Evolutionary conservation across 495 filamentous ascomycete species (phyloP).

Genomic region (Polyplosphaeria fusca): DNA sequence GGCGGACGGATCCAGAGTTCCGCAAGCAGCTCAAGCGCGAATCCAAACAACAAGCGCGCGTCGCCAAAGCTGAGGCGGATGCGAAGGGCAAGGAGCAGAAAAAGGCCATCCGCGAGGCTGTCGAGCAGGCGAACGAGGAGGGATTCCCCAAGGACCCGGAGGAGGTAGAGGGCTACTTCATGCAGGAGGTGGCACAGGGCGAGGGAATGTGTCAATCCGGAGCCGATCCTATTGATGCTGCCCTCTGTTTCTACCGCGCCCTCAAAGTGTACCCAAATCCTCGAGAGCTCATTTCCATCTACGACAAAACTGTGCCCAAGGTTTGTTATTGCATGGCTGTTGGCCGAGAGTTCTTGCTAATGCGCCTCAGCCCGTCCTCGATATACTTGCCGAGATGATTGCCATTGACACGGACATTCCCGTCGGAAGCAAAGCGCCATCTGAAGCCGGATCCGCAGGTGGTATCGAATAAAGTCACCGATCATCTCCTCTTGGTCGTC

Average conservation of each 20-base stretch:
- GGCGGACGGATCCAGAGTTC: conserved; percentile 83
- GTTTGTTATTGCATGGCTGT: conserved; percentile 44
- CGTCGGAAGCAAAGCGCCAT: conserved; percentile 45
- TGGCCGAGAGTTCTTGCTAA: conserved; percentile 23
- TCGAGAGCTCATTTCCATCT: conserved; percentile 87
- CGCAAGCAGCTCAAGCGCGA: conserved; percentile 79
- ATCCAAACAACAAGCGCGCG: conserved; percentile 63
- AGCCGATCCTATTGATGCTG: conserved; percentile 72
- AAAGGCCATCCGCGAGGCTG: conserved; percentile 63
- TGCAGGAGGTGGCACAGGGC: conserved; percentile 85
- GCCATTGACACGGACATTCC: conserved; percentile 75
- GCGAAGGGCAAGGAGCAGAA: conserved; percentile 65
- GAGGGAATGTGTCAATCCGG: conserved; percentile 72
- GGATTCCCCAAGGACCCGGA: conserved; percentile 88
- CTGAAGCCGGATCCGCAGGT: conserved; percentile 26
- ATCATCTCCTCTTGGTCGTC: too few species aligned
- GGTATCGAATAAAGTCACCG: background rate
- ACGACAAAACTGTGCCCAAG: conserved; percentile 96
- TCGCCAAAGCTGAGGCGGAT: conserved; percentile 28
- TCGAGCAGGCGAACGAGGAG: conserved; percentile 77
- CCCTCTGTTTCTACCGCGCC: conserved; percentile 93
- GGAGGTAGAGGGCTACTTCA: conserved; percentile 90
- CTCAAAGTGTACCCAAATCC: conserved; percentile 97
- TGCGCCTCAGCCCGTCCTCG: conserved; percentile 68
- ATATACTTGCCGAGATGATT: conserved; percentile 96